Conservation (phyloP, 345 rosid genomes). For the Bruguiera parviflora region DNA sequence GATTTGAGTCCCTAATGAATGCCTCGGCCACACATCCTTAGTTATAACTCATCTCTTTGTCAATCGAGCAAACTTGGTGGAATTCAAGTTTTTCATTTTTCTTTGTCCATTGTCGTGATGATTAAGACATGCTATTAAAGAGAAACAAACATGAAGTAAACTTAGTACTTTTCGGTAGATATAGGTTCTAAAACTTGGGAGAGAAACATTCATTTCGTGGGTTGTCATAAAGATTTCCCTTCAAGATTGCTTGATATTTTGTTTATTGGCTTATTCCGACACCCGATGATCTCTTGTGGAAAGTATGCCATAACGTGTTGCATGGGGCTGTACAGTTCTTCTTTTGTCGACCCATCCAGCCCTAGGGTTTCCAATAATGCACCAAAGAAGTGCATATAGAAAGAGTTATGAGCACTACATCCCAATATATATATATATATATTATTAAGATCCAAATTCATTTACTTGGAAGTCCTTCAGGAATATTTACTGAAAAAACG, state of each 20-base stretch:
- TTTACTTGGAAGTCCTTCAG: conserved; percentile 11
- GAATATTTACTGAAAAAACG: neutral
- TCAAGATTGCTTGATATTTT: neutral
- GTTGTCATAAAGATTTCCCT: neutral
- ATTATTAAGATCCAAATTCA: neutral
- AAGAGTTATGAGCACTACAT: neutral
- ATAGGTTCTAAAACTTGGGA: neutral
- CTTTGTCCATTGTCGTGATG: too few relatives aligned
- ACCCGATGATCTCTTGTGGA: too few relatives aligned
- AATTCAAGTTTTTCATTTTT: too few relatives aligned
- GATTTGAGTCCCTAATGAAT: too few relatives aligned
- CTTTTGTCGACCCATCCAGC: neutral
- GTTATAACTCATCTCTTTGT: too few relatives aligned
- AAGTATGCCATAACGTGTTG: neutral
- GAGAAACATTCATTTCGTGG: neutral
- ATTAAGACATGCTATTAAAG: too few relatives aligned
- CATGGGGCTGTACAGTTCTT: neutral
- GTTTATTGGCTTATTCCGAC: too few relatives aligned
- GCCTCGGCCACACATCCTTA: too few relatives aligned
- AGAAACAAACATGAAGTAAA: too few relatives aligned
- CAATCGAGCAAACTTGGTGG: too few relatives aligned
- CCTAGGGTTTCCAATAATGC: neutral
- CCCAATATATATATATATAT: too few relatives aligned
- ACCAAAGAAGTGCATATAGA: neutral
- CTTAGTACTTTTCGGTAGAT: neutral